Evolutionary conservation across 2,329 filamentous ascomycete genomes (phyloP).

Genomic region (Alternaria triticina): DNA sequence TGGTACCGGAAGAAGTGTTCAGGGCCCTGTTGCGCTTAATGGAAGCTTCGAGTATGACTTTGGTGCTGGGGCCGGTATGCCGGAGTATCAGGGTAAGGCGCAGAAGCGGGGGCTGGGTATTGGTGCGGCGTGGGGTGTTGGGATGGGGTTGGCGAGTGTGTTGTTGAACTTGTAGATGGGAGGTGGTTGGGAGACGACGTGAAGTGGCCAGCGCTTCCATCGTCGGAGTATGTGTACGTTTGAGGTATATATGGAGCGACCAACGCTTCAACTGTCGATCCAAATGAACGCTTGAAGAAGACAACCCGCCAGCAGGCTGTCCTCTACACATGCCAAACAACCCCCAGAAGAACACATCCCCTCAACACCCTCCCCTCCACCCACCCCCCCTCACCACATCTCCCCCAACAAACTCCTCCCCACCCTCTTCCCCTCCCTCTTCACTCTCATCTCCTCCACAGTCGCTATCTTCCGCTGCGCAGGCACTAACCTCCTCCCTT

Average conservation of each 20-base stretch:
- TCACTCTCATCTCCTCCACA: background rate
- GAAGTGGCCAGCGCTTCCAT: background rate
- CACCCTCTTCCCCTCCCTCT: background rate
- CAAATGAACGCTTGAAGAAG: too few relatives aligned
- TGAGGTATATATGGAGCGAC: background rate
- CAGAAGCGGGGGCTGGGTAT: background rate
- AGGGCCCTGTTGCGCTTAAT: constrained; percentile 51
- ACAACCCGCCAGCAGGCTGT: too few relatives aligned
- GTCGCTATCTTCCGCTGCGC: background rate
- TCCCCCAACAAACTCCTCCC: background rate
- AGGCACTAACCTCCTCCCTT: background rate
- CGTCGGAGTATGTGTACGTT: background rate
- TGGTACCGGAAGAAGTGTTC: constrained; percentile 58
- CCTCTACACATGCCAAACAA: too few relatives aligned
- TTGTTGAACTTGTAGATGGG: background rate
- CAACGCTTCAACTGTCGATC: rapidly evolving
- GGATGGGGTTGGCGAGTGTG: background rate
- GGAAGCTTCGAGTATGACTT: constrained; percentile 18
- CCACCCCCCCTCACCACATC: background rate
- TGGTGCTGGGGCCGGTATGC: background rate
- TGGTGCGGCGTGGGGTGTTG: background rate
- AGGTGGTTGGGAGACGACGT: background rate
- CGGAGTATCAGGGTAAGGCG: background rate
- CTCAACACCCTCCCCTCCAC: background rate
- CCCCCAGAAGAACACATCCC: background rate